Conservation (phyloP, 768 basidiomycete genomes). For the Suillus luteus region DNA sequence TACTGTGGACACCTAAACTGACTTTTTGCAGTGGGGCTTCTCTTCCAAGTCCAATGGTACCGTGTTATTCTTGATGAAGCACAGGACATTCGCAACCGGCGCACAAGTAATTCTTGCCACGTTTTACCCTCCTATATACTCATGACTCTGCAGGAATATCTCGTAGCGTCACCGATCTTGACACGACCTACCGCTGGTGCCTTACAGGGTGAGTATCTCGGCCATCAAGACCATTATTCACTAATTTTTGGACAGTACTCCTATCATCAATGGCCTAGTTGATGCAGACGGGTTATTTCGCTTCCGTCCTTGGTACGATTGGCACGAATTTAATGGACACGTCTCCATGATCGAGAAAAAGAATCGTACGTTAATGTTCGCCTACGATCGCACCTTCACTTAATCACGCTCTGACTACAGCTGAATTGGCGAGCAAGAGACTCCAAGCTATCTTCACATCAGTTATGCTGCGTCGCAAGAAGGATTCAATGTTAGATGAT, state of each 20-base stretch:
- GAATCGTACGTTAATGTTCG: conserved; percentile 41
- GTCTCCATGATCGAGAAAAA: conserved; percentile 46
- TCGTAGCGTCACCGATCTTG: conserved; percentile 55
- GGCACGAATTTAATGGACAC: conserved; percentile 40
- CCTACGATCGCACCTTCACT: not conserved
- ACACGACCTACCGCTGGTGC: conserved; percentile 61
- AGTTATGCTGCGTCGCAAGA: conserved; percentile 63
- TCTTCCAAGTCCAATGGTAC: conserved; percentile 50
- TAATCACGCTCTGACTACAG: conserved; percentile 29
- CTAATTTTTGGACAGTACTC: conserved; percentile 43
- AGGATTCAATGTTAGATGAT: conserved; percentile 64
- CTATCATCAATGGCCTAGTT: conserved; percentile 60
- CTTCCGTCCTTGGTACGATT: conserved; percentile 46
- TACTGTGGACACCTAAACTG: conserved; percentile 28
- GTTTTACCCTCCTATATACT: not conserved
- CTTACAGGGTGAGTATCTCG: conserved; percentile 53
- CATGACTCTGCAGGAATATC: conserved; percentile 43
- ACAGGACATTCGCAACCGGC: conserved; percentile 46
- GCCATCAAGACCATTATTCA: conserved; percentile 11
- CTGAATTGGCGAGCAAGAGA: conserved; percentile 54
- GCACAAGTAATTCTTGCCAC: conserved; percentile 41
- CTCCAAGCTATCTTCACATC: conserved; percentile 58
- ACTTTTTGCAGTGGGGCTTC: conserved; percentile 40
- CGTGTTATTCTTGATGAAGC: conserved; percentile 60
- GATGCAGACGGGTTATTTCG: conserved; percentile 53